A percentile compares a stretch with the other conserved stretches of the same genome.
Evolutionary conservation across 2,329 filamentous ascomycete species (phyloP).

Genomic region (Xylaria sp.): DNA sequence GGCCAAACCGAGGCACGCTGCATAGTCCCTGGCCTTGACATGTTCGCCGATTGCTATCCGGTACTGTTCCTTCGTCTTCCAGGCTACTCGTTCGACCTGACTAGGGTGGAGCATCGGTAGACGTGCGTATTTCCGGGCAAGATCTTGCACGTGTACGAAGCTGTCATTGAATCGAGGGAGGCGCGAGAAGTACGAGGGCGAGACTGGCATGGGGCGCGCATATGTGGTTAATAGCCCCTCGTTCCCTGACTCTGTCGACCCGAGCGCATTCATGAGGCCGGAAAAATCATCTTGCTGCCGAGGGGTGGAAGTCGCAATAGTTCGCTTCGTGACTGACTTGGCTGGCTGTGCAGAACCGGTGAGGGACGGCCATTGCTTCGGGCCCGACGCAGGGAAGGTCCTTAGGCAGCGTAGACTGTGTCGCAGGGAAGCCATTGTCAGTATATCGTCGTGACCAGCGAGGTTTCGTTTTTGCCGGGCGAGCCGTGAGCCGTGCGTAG

Average conservation of each 20-base stretch:
- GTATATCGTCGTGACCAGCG: slow-evolving; percentile 38
- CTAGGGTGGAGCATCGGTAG: slow-evolving; percentile 71
- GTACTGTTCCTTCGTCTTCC: slow-evolving; percentile 81
- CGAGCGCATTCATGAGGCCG: slow-evolving; percentile 8
- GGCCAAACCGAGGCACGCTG: slow-evolving; percentile 74
- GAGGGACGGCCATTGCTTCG: slow-evolving; percentile 34
- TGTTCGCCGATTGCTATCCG: slow-evolving; percentile 72
- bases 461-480: neutral
- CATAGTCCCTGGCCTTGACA: slow-evolving; percentile 79
- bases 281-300: slow-evolving; percentile 19
- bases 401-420: slow-evolving; percentile 41
- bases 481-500: neutral
- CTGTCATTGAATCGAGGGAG: slow-evolving; percentile 86
- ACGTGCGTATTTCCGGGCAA: slow-evolving; percentile 73
- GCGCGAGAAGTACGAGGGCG: slow-evolving; percentile 93
- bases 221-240: slow-evolving; percentile 41
- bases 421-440: slow-evolving; percentile 42
- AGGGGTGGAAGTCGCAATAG: slow-evolving; percentile 29
- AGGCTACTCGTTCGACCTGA: slow-evolving; percentile 75
- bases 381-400: slow-evolving; percentile 32
- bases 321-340: slow-evolving; percentile 29
- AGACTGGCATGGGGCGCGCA: slow-evolving; percentile 80
- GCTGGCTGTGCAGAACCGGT: slow-evolving; percentile 26
- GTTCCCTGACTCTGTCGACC: slow-evolving; percentile 39
- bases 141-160: slow-evolving; percentile 72